Conservation (phyloP, 2,329 filamentous ascomycete species). For the Aspergillus fischeri region DNA sequence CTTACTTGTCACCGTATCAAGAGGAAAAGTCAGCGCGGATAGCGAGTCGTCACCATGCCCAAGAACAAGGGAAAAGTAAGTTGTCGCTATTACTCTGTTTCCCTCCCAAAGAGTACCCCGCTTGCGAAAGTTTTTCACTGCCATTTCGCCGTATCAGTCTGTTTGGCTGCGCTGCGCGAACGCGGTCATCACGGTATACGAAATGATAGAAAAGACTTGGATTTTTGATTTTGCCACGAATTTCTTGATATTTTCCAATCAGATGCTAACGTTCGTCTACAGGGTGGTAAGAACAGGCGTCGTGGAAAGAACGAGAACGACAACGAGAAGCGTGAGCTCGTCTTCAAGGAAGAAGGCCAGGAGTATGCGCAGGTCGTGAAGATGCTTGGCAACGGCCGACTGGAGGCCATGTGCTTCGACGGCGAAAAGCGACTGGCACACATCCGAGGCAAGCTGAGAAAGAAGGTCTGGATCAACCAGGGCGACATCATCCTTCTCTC, state of each 20-base stretch:
- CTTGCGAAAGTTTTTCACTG: constrained; percentile 12
- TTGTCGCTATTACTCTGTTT: constrained; percentile 22
- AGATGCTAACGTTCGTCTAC: constrained; percentile 34
- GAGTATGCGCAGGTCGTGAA: constrained; percentile 85
- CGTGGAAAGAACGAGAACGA: constrained; percentile 99
- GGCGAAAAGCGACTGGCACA: constrained; percentile 80
- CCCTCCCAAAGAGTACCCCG: constrained; percentile 6
- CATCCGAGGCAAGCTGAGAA: constrained; percentile 93
- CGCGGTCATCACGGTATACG: neutral
- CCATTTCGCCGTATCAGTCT: constrained; percentile 11
- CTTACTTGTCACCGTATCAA: constrained; percentile 12
- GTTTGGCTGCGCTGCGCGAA: constrained; percentile 9
- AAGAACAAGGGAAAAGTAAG: constrained; percentile 99
- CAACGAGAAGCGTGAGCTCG: constrained; percentile 97
- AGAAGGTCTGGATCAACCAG: constrained; percentile 99
- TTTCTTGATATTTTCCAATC: constrained; percentile 2
- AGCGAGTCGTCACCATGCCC: constrained; percentile 63
- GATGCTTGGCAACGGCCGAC: constrained; percentile 93
- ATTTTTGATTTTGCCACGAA: neutral
- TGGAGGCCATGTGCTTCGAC: constrained; percentile 94
- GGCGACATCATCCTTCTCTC: constrained; percentile 88
- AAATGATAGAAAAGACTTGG: neutral
- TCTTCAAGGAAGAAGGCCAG: constrained; percentile 98
- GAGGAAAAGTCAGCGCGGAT: constrained; percentile 22
- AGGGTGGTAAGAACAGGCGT: constrained; percentile 98